Evolutionary conservation across 441 rosid genomes (phyloP).

Genomic region (Euphorbia schlechtendalii): DNA sequence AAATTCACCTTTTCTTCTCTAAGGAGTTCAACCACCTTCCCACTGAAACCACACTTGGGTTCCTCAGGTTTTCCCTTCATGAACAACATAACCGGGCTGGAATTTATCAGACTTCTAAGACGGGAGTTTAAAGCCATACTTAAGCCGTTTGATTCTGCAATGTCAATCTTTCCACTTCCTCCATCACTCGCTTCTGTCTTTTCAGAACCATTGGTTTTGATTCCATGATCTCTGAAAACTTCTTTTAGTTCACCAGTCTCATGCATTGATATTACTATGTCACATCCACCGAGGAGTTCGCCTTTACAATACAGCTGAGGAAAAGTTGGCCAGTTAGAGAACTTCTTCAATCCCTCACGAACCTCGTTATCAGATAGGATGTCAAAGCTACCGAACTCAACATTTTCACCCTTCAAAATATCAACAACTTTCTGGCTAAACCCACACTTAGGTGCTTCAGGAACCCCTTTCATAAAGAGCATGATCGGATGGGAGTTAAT

Average conservation of each 20-base stretch:
- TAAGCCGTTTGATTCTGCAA: slow-evolving; percentile 49
- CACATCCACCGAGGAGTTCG: slow-evolving; percentile 92
- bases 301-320: slow-evolving; percentile 94
- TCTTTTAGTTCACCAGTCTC: slow-evolving; percentile 80
- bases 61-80: slow-evolving; percentile 89
- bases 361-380: slow-evolving; percentile 64
- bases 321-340: slow-evolving; percentile 95
- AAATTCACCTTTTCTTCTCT: slow-evolving; percentile 62
- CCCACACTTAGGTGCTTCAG: slow-evolving; percentile 85
- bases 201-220: slow-evolving; percentile 25
- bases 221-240: slow-evolving; percentile 56
- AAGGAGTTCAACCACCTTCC: slow-evolving; percentile 61
- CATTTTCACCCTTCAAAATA: slow-evolving; percentile 65
- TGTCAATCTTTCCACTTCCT: slow-evolving; percentile 37
- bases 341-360: slow-evolving; percentile 86
- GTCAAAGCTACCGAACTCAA: slow-evolving; percentile 75
- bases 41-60: slow-evolving; percentile 85
- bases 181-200: slow-evolving; percentile 12
- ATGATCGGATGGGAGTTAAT: slow-evolving; percentile 63
- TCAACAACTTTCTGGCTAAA: slow-evolving; percentile 76
- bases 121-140: slow-evolving; percentile 40
- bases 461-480: slow-evolving; percentile 90
- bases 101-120: slow-evolving; percentile 56
- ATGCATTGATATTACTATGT: slow-evolving; percentile 82
- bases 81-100: slow-evolving; percentile 76